Evolutionary conservation across 345 rosid species (phyloP), one percentile per base, ranked within the genome.

Genomic region (Bruguiera parviflora): DNA sequence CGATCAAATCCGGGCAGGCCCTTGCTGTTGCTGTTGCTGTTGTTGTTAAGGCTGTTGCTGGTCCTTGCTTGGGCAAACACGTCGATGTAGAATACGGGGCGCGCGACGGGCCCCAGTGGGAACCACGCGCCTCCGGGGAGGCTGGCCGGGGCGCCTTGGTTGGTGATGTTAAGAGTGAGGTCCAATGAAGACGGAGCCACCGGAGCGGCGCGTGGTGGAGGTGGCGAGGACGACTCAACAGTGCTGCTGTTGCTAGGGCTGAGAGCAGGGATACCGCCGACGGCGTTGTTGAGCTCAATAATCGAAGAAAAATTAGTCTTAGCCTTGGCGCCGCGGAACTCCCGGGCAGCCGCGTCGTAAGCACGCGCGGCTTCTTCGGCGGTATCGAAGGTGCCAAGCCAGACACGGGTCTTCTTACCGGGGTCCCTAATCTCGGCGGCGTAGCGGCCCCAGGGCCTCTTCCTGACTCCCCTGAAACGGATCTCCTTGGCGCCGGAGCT

Each of bases 361-460:
- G 98, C 98, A 69, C 92, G 92, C 83, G 97, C 97, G 1, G 98
- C 98, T 35, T 93, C 94, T 46, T 85, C 96, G 0, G 98, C 96
- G 0, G 98, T 93, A 46, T 89, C 94, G 24, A 88, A 93, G 20
- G 98, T 91, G 6, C 98, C 97, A 5, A 93, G 90, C 98, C 98
- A 93, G 58, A 91, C 96, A 0, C 98, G 86, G n/a, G 94, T 84
- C 71, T 91, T 91, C 86, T 88, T 93, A 4, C 89, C 89, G 0
- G 97, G 97, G 81, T 93, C 97, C 13, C 98, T 86, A 83, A 93
- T 93, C 94, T 93, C 98, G 49, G 98, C 96, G 8, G 98, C 97
- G 65, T 91, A 93, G 11, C 92, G 89, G 9, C 98, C 97, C 97
- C 98, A 93, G 0, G 97, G 98, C 43, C 98, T 85, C 81, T 88